Percentiles rank a stretch among this genome's conserved stretches.
phyloP scores from a whole-genome alignment of 1,139 yeast species.

The Entelexis paramagnoliae region DNA sequence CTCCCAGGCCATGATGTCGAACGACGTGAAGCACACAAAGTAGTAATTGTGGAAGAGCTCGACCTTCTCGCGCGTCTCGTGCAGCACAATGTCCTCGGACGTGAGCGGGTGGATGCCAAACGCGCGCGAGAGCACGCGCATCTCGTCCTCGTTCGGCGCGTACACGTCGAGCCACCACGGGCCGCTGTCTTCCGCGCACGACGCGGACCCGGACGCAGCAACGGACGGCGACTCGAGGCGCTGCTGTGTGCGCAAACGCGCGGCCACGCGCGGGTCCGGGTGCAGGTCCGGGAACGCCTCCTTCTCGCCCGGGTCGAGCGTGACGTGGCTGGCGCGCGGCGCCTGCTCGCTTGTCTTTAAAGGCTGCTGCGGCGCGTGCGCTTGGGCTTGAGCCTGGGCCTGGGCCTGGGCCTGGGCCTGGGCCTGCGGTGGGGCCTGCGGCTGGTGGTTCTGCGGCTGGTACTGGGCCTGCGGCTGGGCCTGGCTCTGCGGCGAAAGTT shows the following conservation, averaged over 20 bases:
- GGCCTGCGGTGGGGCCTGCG: too few species aligned
- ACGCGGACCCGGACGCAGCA: neutral
- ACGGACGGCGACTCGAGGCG: neutral
- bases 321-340: neutral
- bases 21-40: conserved; percentile 60
- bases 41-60: conserved; percentile 84
- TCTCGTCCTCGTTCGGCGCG: conserved; percentile 92
- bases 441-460: too few species aligned
- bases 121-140: conserved; percentile 82
- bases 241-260: neutral
- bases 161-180: conserved; percentile 79
- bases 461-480: too few species aligned
- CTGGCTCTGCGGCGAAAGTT: too few species aligned
- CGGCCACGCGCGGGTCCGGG: conserved; percentile 8
- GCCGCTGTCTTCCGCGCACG: conserved; percentile 35
- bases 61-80: conserved; percentile 91
- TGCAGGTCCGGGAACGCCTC: conserved; percentile 14
- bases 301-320: conserved; percentile 8
- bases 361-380: too few species aligned
- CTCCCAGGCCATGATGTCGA: conserved; percentile 21
- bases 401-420: too few species aligned
- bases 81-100: conserved; percentile 86
- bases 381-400: too few species aligned
- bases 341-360: neutral
- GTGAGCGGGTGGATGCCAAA: conserved; percentile 94